Evolutionary conservation across 495 filamentous ascomycete species (phyloP).

Genomic region (Hypoxylon cercidicola): DNA sequence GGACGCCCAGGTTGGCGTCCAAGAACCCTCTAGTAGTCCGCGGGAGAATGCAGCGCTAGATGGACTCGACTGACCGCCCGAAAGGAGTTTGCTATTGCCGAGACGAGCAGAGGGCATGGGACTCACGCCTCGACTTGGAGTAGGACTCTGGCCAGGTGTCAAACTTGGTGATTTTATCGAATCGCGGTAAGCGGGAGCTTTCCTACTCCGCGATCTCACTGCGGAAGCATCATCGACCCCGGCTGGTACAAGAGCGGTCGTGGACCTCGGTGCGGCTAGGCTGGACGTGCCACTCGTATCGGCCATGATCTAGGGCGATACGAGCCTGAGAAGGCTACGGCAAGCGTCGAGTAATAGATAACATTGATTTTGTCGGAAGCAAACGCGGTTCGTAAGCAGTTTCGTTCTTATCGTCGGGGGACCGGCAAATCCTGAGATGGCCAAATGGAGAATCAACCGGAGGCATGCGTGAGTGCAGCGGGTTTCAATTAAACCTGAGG

Average conservation of each 20-base stretch:
- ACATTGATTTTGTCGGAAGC: conserved; percentile 41
- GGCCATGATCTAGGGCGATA: conserved; percentile 43
- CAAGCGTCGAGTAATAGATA: conserved; percentile 30
- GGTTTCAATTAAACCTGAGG: not conserved
- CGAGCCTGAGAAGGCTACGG: conserved; percentile 41
- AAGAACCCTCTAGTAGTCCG: conserved; percentile 55
- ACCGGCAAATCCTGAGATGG: conserved; percentile 10
- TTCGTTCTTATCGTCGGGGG: conserved; percentile 30
- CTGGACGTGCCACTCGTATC: conserved; percentile 37
- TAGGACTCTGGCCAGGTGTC: conserved; percentile 29
- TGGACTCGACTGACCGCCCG: conserved; percentile 41
- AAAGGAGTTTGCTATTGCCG: conserved; percentile 42
- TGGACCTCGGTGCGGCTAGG: conserved; percentile 37
- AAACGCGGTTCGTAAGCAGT: conserved; percentile 4
- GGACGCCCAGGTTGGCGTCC: conserved; percentile 59
- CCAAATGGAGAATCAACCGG: conserved; percentile 28
- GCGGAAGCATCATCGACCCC: conserved; percentile 34
- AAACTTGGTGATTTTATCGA: conserved; percentile 18
- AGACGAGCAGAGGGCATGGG: conserved; percentile 56
- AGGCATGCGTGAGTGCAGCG: conserved; percentile 20
- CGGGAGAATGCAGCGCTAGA: conserved; percentile 48
- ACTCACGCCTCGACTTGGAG: conserved; percentile 50
- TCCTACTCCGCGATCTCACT: conserved; percentile 44
- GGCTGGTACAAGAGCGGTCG: conserved; percentile 42
- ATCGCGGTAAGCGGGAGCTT: conserved; percentile 22